phyloP scores from a whole-genome alignment of 2,329 filamentous ascomycete genomes.

The Periconia sp. region DNA sequence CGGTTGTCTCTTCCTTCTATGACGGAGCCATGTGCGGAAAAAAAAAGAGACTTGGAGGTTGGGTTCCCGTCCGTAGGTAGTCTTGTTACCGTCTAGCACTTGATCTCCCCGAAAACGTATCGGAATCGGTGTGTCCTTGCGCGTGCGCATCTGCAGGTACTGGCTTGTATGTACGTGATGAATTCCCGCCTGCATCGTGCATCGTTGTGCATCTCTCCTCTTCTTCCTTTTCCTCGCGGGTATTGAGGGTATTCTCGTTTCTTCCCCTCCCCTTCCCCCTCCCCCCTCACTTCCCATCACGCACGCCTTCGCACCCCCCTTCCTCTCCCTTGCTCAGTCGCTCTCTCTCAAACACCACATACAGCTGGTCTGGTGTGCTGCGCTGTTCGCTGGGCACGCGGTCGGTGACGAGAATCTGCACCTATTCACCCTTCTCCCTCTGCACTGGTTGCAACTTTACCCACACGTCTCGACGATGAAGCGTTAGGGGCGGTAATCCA shows the following conservation, averaged over 20 bases:
- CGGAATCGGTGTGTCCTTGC: too few relatives aligned
- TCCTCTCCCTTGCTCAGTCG: neutral
- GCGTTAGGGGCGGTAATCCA: neutral
- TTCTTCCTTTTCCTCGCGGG: neutral
- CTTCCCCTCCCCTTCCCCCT: neutral
- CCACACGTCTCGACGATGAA: neutral
- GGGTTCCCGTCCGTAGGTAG: too few relatives aligned
- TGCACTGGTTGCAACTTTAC: neutral
- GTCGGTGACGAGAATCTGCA: neutral
- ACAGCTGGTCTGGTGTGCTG: neutral
- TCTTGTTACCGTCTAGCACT: too few relatives aligned
- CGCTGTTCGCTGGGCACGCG: neutral
- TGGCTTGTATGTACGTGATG: too few relatives aligned
- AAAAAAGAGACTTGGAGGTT: too few relatives aligned
- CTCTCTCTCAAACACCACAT: too few relatives aligned
- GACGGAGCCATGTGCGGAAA: too few relatives aligned
- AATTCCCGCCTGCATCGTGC: too few relatives aligned
- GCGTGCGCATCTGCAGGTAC: too few relatives aligned
- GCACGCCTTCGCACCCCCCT: neutral
- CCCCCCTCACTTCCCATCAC: too few relatives aligned
- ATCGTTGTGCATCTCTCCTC: neutral
- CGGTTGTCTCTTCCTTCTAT: too few relatives aligned
- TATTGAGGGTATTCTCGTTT: neutral
- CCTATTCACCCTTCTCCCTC: neutral
- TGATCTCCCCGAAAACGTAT: too few relatives aligned